Percentiles rank a stretch among this genome's conserved stretches.
These are phyloP conservation scores for Trypanosoma theileri DNA, from an alignment of 208 protist species.

Conservation along the genomic window DNA sequence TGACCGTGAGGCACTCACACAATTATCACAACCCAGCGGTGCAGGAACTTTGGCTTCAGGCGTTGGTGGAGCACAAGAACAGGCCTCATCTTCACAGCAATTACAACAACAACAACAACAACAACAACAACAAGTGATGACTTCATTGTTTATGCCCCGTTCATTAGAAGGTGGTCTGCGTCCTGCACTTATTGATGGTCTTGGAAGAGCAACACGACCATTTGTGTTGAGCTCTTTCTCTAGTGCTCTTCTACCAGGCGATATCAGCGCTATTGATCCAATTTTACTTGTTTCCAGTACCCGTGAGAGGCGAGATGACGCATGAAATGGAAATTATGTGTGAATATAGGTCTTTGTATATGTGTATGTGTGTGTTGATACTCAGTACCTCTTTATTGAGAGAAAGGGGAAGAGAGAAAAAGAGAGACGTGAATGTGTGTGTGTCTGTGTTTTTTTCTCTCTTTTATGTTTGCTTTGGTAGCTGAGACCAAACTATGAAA, in stretches of 20 bases:
- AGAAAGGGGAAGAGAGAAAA: neutral
- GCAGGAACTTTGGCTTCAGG: slow-evolving; percentile 4
- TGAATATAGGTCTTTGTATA: slow-evolving; percentile 9
- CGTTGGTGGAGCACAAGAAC: neutral
- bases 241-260: neutral
- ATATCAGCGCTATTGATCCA: slow-evolving; percentile 16
- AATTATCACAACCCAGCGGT: slow-evolving; percentile 28
- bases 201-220: slow-evolving; percentile 10
- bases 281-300: slow-evolving; percentile 14
- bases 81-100: neutral
- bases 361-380: slow-evolving; percentile 16
- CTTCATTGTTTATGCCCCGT: slow-evolving; percentile 9
- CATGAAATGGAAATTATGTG: slow-evolving; percentile 9
- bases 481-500: too few relatives aligned
- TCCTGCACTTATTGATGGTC: neutral
- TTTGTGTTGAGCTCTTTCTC: slow-evolving; percentile 14
- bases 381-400: slow-evolving; percentile 7
- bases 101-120: neutral
- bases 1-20: slow-evolving; percentile 19
- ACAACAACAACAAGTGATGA: slow-evolving; percentile 3
- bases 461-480: slow-evolving; percentile 9
- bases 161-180: slow-evolving; percentile 2
- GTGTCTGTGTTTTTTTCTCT: slow-evolving; percentile 26
- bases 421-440: slow-evolving; percentile 19
- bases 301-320: neutral